A percentile compares a stretch with the other conserved stretches of the same genome.
These are phyloP conservation scores for Magnolia sinica DNA, from an alignment of 164 flowering plant species.

Conservation along the genomic window DNA sequence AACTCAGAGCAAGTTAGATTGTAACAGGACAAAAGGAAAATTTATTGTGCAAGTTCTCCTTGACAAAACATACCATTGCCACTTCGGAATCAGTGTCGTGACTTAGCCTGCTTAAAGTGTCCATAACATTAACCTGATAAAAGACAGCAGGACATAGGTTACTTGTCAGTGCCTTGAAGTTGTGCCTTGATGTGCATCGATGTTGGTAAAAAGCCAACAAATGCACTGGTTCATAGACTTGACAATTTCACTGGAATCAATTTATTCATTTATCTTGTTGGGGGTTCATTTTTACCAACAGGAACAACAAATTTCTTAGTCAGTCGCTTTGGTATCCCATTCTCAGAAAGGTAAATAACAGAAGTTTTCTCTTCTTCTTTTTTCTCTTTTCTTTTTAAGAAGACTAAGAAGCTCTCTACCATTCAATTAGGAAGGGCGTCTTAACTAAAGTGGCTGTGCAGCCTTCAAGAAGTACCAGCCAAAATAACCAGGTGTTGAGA, in stretches of 20 bases:
- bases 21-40: background rate
- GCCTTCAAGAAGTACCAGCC: too few relatives aligned
- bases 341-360: too few relatives aligned
- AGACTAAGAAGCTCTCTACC: too few relatives aligned
- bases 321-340: too few relatives aligned
- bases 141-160: background rate
- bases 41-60: background rate
- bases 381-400: too few relatives aligned
- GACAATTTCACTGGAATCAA: background rate
- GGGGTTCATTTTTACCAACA: too few relatives aligned
- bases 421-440: too few relatives aligned
- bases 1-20: background rate
- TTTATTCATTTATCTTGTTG: too few relatives aligned
- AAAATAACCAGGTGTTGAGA: too few relatives aligned
- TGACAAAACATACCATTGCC: slow-evolving; percentile 65
- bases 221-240: background rate
- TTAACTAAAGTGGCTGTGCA: too few relatives aligned
- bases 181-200: background rate
- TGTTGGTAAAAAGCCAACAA: background rate
- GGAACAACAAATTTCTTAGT: too few relatives aligned
- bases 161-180: background rate
- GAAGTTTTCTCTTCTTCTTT: too few relatives aligned
- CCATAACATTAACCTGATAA: slow-evolving; percentile 92
- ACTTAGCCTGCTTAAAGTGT: slow-evolving; percentile 92
- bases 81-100: slow-evolving; percentile 97